These are phyloP conservation scores for Aspergillus sp. DNA, from an alignment of 2,329 filamentous ascomycete genomes.

Conservation along the genomic window DNA sequence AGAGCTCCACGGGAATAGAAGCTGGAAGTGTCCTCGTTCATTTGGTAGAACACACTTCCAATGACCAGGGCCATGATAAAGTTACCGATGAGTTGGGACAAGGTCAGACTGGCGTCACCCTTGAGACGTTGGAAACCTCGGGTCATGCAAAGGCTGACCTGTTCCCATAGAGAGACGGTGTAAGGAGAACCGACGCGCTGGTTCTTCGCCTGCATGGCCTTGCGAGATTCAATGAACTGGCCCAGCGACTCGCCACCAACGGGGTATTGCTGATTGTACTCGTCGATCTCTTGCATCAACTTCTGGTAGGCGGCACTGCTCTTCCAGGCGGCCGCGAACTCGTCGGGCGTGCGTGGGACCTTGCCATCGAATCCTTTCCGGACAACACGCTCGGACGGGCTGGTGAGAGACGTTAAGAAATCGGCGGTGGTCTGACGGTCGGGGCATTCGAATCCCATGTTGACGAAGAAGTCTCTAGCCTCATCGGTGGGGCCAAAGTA, in stretches of 20 bases:
- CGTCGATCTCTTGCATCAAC: slow-evolving; percentile 45
- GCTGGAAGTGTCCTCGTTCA: slow-evolving; percentile 62
- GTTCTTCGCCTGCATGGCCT: slow-evolving; percentile 44
- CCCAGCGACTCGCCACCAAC: slow-evolving; percentile 42
- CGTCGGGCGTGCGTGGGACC: slow-evolving; percentile 68
- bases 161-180: slow-evolving; percentile 74
- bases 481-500: slow-evolving; percentile 66
- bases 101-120: slow-evolving; percentile 73
- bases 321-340: slow-evolving; percentile 62
- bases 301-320: slow-evolving; percentile 49
- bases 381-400: slow-evolving; percentile 59
- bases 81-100: slow-evolving; percentile 68
- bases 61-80: slow-evolving; percentile 75
- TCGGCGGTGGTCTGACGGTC: slow-evolving; percentile 68
- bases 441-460: slow-evolving; percentile 69
- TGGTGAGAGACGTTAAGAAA: slow-evolving; percentile 70
- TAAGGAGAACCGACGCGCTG: slow-evolving; percentile 72
- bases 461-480: slow-evolving; percentile 67
- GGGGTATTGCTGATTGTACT: slow-evolving; percentile 44
- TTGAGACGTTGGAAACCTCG: slow-evolving; percentile 75
- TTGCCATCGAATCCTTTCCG: slow-evolving; percentile 60
- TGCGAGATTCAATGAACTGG: slow-evolving; percentile 42
- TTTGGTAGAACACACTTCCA: slow-evolving; percentile 76
- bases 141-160: slow-evolving; percentile 75
- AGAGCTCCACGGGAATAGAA: slow-evolving; percentile 79